Percentiles rank a stretch among this genome's conserved stretches.
phyloP scores from a whole-genome alignment of 305 asterid genomes.

The Solanum chacoense region DNA sequence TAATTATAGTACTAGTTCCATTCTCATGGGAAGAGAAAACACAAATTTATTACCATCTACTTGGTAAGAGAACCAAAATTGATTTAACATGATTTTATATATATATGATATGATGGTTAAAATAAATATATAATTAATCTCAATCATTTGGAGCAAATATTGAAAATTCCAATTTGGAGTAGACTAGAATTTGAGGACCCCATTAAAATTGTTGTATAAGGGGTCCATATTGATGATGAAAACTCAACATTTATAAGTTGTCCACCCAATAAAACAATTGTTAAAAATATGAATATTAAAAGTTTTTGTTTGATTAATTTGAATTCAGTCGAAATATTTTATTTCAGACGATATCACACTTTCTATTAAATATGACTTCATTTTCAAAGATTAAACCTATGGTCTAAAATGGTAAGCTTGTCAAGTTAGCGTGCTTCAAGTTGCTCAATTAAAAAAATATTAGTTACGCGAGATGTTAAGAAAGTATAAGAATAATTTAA shows the following conservation, averaged over 20 bases:
- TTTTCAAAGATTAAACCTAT: too few species aligned
- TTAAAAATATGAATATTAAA: not conserved
- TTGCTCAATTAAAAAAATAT: not conserved
- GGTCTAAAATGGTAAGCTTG: not conserved
- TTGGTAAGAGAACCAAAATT: not conserved
- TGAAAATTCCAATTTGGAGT: not conserved
- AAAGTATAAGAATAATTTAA: not conserved
- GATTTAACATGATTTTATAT: not conserved
- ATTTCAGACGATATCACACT: not conserved
- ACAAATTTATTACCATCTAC: not conserved
- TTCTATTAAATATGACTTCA: not conserved
- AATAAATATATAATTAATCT: not conserved
- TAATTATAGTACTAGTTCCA: not conserved
- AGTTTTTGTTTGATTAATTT: not conserved
- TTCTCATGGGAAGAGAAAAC: not conserved
- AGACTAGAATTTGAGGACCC: not conserved
- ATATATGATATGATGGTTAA: not conserved
- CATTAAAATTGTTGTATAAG: not conserved
- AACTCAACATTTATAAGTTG: not conserved
- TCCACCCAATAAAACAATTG: not conserved
- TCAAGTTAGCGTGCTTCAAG: not conserved
- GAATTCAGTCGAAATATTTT: not conserved
- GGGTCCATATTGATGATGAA: not conserved
- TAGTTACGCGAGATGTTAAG: not conserved
- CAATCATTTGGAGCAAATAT: not conserved